Evolutionary conservation across 768 basidiomycete genomes (phyloP).

Genomic region (Mrakia blollopis): DNA sequence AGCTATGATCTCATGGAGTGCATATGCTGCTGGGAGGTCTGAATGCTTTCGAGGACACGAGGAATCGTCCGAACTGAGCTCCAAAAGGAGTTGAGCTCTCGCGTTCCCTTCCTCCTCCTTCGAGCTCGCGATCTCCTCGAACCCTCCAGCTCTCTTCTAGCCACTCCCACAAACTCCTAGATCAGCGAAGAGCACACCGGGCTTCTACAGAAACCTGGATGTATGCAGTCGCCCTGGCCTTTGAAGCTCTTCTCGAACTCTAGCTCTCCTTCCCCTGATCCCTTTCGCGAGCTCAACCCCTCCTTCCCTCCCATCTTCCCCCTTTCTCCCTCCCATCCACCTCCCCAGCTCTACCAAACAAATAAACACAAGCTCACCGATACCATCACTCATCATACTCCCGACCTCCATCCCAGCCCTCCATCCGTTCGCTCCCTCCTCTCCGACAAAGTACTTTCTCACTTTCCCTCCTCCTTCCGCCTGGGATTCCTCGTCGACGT

Average conservation of each 20-base stretch:
- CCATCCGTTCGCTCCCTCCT: constrained; percentile 85
- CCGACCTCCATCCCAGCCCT: constrained; percentile 79
- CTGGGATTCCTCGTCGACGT: constrained; percentile 46
- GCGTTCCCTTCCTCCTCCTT: not conserved
- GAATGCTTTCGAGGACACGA: too few relatives aligned
- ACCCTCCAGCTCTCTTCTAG: too few relatives aligned
- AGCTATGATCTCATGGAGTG: too few relatives aligned
- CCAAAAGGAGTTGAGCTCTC: too few relatives aligned
- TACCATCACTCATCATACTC: constrained; percentile 75
- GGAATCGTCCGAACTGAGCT: too few relatives aligned
- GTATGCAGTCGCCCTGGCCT: not conserved
- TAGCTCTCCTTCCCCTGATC: too few relatives aligned
- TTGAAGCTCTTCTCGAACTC: not conserved
- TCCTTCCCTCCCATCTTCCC: constrained; percentile 47
- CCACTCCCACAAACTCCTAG: too few relatives aligned
- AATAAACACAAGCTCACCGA: constrained; percentile 57
- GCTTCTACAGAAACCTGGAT: not conserved
- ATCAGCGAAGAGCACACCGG: too few relatives aligned
- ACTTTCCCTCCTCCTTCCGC: constrained; percentile 32
- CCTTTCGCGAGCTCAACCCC: constrained; percentile 35
- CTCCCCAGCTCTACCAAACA: constrained; percentile 1
- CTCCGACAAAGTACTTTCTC: constrained; percentile 66
- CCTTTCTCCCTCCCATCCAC: not conserved
- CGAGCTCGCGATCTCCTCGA: not conserved
- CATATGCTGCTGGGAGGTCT: too few relatives aligned